Evolutionary conservation across 352 stramenopile genomes (phyloP), one percentile per base, ranked within the genome.

Genomic region (Phytopythium cucurbitacearum): DNA sequence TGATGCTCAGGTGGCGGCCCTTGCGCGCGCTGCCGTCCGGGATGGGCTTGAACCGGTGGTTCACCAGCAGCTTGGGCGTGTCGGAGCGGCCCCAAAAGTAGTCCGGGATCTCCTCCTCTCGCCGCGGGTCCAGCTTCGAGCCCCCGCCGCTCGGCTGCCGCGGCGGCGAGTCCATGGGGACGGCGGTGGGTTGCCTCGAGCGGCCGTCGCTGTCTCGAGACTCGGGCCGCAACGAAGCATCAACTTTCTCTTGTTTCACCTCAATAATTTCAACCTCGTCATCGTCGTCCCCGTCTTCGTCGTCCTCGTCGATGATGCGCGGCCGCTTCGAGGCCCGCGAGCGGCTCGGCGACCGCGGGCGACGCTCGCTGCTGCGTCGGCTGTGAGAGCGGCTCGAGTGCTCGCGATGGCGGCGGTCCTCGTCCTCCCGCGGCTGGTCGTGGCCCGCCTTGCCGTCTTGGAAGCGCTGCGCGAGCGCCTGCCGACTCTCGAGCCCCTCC

Each of bases 31-130:
- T 85, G 9, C 69, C 74, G 53, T 95, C 85, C 0, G 76, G 69
- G 44, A 93, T 68, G 12, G 71, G 67, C 12, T 64, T 69, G 39
- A 84, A 82, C 15, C 76, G 76, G 35, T 86, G 69, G 48, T 91
- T 83, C 28, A 72, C 67, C 35, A 95, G 59, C 38, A 93, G 59
- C 57, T 95, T 91, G 15, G 76, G 65, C 4, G 67, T 73, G 10
- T 69, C 59, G 7, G 77, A 77, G 34, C 77, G 82, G 33, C 80
- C 76, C 82, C 82, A 93, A 54, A 95, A 93, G 45, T 87, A 48
- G 55, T 94, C 84, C 3, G 71, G 78, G 64, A 79, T 76, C 13
- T 68, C 60, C 7, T 75, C 55, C 11, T n/a, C 49, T 41, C 53
- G 13, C 21, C 8, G 28, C 43, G 33, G 21, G 43, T 28, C 1